Evolutionary conservation across 2,329 filamentous ascomycete species (phyloP).

Genomic region (Colletotrichum australisinense): DNA sequence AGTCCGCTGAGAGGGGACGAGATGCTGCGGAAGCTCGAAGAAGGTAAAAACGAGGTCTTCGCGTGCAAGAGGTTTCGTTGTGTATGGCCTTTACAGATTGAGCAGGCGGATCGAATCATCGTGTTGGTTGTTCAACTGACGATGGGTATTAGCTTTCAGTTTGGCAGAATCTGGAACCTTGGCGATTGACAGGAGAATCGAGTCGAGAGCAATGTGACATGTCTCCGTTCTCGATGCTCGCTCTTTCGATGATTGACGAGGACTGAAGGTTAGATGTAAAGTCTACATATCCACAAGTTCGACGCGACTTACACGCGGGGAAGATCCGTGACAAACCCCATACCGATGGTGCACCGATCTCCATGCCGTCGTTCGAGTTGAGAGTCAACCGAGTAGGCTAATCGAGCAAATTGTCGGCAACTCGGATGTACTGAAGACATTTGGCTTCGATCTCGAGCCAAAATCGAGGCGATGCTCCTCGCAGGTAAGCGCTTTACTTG

Average conservation of each 20-base stretch:
- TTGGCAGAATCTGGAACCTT: too few relatives aligned
- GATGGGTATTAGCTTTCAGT: not conserved
- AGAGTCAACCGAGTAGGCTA: not conserved
- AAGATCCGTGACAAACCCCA: not conserved
- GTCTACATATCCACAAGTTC: not conserved
- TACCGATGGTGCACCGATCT: not conserved
- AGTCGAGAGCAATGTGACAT: not conserved
- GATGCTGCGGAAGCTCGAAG: not conserved
- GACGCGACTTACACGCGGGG: not conserved
- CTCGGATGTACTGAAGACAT: too few relatives aligned
- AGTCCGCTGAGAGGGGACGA: not conserved
- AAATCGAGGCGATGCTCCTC: too few relatives aligned
- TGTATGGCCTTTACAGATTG: not conserved
- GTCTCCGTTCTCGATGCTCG: not conserved
- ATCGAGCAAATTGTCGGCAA: not conserved
- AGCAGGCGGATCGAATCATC: not conserved
- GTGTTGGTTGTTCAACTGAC: not conserved
- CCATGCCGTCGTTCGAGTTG: not conserved
- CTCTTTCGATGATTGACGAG: not conserved
- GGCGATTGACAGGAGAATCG: not conserved
- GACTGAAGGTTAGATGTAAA: too few relatives aligned
- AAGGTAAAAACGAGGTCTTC: not conserved
- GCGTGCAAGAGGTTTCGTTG: not conserved
- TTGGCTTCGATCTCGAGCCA: too few relatives aligned
- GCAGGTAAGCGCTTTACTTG: too few relatives aligned